Base-by-base conservation (phyloP, 2,329 filamentous ascomycete genomes). In the Ophiostoma himal-ulmi region DNA sequence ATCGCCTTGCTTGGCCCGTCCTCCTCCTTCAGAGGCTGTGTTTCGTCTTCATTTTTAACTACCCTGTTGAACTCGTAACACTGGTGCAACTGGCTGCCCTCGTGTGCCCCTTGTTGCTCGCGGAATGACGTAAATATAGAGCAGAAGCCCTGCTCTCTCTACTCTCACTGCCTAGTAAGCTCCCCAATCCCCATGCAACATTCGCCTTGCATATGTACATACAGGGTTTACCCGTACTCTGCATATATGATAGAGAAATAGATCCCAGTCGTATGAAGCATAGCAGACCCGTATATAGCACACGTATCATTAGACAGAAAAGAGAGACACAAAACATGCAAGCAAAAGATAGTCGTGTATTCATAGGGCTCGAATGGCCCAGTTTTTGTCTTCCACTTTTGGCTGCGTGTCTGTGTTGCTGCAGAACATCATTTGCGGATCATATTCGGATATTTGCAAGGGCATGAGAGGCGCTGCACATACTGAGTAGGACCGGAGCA, bases 341-440 rank as follows among this genome's bases (percentile, higher is more conserved):
- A 30, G 30, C 30, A 30, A 30, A 30, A 30, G 30, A 30, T 30
- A 30, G 30, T 30, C 30, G 30, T 30, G 3, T 30, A 30, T 39
- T 36, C 60, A 64, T 65, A 65, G 36, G 62, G 36, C 62, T 65
- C n/a, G 14, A 14, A 13, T 37, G 60, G 26, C 30, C 30, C 34
- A 64, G 30, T 65, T 65, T 65, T 26, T 57, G n/a, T 22, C 52
- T 57, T 22, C 52, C 52, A 26, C 52, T 57, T 57, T 13, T 57
- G 52, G 52, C 52, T 26, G n/a, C 22, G 44, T 65, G 62, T 70
- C 41, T 52, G 54, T 68, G 66, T 41, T 37, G 66, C 36, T 68
- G 67, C 69, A 70, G 60, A 65, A 26, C 36, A 34, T 41, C 54
- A 22, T 68, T 68, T 68, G 67, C 69, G 57, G 30, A 70, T 70